Percentiles rank a stretch among this genome's conserved stretches.
Conservation (phyloP, 2,329 filamentous ascomycete species). For the Xylariaceae sp. region DNA sequence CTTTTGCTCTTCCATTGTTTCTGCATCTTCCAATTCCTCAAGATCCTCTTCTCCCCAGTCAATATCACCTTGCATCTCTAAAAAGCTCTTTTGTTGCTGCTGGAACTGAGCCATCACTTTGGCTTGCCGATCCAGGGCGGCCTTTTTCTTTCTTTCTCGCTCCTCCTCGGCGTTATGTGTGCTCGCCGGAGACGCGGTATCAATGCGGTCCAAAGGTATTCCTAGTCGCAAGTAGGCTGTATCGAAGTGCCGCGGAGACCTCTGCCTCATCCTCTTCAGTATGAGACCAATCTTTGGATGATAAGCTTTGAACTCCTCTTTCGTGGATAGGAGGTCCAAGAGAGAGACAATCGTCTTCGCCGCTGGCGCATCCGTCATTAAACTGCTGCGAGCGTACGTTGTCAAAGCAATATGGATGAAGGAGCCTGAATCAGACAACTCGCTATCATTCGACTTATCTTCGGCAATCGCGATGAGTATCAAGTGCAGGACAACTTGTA, state of each 20-base stretch:
- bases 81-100: conserved; percentile 93
- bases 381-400: conserved; percentile 66
- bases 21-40: conserved; percentile 69
- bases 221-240: conserved; percentile 68
- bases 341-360: conserved; percentile 69
- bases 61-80: conserved; percentile 85
- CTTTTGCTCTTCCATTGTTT: conserved; percentile 68
- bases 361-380: conserved; percentile 61
- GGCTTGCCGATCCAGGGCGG: conserved; percentile 87
- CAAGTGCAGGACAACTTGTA: conserved; percentile 90
- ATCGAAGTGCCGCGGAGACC: conserved; percentile 76
- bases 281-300: conserved; percentile 86
- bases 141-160: conserved; percentile 84
- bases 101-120: conserved; percentile 98
- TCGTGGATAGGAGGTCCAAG: conserved; percentile 66
- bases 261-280: conserved; percentile 83
- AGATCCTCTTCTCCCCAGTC: conserved; percentile 89
- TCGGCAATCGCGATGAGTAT: conserved; percentile 85
- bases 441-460: conserved; percentile 68
- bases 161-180: conserved; percentile 72
- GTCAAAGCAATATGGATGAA: conserved; percentile 77
- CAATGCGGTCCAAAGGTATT: conserved; percentile 77
- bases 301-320: conserved; percentile 80
- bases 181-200: conserved; percentile 80
- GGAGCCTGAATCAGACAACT: conserved; percentile 60